A percentile compares a stretch with the other conserved stretches of the same genome.
Evolutionary conservation across 129 eudicot genomes (phyloP).

Genomic region (Chrysanthemum lavandulifolium): DNA sequence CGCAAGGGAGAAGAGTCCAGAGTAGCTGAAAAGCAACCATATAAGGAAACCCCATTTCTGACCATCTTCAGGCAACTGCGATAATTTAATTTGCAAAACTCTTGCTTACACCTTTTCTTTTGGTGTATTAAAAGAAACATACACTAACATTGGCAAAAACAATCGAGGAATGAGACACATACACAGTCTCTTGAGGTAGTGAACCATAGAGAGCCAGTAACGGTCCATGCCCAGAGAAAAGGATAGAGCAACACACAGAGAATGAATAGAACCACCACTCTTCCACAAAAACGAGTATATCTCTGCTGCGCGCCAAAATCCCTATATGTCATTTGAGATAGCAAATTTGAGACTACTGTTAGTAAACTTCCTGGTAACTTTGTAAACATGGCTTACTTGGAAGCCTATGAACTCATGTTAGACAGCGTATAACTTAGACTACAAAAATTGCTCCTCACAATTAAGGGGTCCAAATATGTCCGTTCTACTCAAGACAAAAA

Average conservation of each 20-base stretch:
- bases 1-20: conserved; percentile 77
- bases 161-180: conserved; percentile 26
- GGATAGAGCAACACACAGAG: conserved; percentile 68
- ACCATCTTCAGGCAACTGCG: conserved; percentile 92
- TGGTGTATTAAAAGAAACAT: not conserved
- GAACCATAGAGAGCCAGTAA: conserved; percentile 83
- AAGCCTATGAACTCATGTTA: not conserved
- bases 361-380: not conserved
- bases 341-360: not conserved
- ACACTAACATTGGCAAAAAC: not conserved
- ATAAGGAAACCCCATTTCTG: conserved; percentile 95
- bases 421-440: not conserved
- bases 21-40: conserved; percentile 91
- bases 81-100: conserved; percentile 9
- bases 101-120: not conserved
- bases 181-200: conserved; percentile 66
- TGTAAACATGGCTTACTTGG: not conserved
- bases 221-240: conserved; percentile 86
- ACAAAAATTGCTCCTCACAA: too few relatives aligned
- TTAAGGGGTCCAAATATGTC: too few relatives aligned
- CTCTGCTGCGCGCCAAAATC: conserved; percentile 95
- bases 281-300: conserved; percentile 80
- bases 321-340: conserved; percentile 32
- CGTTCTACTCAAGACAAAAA: not conserved
- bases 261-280: conserved; percentile 69